Percentiles rank a stretch among this genome's conserved stretches.
These are phyloP conservation scores for Syncephalastrum contaminatum DNA, from an alignment of 371 early-diverging fungal genomes.

Conservation along the genomic window DNA sequence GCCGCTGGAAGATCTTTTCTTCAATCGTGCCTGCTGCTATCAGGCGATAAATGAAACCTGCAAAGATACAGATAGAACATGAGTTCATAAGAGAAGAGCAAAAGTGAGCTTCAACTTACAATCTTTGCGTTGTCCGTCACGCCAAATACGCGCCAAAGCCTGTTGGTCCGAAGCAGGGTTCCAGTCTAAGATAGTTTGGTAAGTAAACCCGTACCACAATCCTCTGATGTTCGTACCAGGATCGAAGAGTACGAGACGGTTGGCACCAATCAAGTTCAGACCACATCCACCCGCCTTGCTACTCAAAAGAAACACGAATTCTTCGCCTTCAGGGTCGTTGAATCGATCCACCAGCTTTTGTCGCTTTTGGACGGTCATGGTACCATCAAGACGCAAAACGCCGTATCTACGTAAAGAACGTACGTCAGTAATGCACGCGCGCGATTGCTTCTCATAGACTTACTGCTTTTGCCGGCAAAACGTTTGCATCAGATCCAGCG, in stretches of 20 bases:
- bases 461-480: slow-evolving; percentile 77
- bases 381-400: slow-evolving; percentile 88
- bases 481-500: slow-evolving; percentile 91
- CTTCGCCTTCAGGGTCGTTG: slow-evolving; percentile 83
- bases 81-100: background rate
- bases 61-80: slow-evolving; percentile 4
- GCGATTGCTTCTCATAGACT: slow-evolving; percentile 5
- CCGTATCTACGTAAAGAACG: slow-evolving; percentile 53
- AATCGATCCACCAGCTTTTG: slow-evolving; percentile 93
- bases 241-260: slow-evolving; percentile 92
- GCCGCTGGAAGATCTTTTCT: slow-evolving; percentile 97
- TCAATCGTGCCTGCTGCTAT: slow-evolving; percentile 96
- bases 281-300: slow-evolving; percentile 99
- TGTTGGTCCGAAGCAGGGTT: slow-evolving; percentile 83
- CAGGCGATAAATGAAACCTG: slow-evolving; percentile 93
- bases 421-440: background rate
- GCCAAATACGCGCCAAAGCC: slow-evolving; percentile 95
- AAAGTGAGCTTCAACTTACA: slow-evolving; percentile 34
- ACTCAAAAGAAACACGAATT: slow-evolving; percentile 93
- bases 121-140: slow-evolving; percentile 96
- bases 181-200: slow-evolving; percentile 52
- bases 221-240: slow-evolving; percentile 47
- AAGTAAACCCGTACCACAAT: background rate
- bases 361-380: slow-evolving; percentile 87
- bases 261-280: slow-evolving; percentile 96